A percentile compares a stretch with the other conserved stretches of the same genome.
Evolutionary conservation across 352 stramenopile genomes (phyloP).

Genomic region (Phytophthora litchii): DNA sequence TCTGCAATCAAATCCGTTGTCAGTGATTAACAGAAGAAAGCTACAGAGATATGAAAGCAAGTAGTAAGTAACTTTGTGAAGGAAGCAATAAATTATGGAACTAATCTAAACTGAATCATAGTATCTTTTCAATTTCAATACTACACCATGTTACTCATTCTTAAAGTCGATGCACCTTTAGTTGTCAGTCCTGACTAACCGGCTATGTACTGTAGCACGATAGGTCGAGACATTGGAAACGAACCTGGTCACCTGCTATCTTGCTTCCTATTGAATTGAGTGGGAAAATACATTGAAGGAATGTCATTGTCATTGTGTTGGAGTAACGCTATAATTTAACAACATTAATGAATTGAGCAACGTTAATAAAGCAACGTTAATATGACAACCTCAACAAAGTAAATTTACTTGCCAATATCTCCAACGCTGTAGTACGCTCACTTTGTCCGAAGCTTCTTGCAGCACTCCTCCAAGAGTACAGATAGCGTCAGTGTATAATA

Average conservation of each 20-base stretch:
- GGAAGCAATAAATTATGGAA: neutral
- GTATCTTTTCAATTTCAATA: neutral
- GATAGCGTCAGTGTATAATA: too few species aligned
- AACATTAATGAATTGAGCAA: neutral
- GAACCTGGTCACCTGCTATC: too few species aligned
- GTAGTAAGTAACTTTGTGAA: neutral
- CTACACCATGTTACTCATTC: neutral
- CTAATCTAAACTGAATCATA: neutral
- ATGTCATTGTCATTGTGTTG: neutral
- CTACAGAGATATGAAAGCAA: neutral
- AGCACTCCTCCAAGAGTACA: neutral
- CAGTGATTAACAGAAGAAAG: neutral
- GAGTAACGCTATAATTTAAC: neutral
- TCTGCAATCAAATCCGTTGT: neutral
- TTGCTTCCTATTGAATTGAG: too few species aligned
- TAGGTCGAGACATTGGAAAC: too few species aligned
- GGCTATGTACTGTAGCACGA: too few species aligned
- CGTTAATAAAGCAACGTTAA: neutral
- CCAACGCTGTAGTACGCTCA: too few species aligned
- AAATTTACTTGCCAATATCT: neutral
- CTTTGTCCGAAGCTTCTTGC: neutral
- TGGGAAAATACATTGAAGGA: neutral
- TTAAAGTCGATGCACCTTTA: too few species aligned
- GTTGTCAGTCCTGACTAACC: too few species aligned
- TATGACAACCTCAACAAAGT: neutral